Percentiles rank a stretch among this genome's conserved stretches.
These are phyloP conservation scores for Candida orba DNA, from an alignment of 805 yeast genomes.

Conservation along the genomic window DNA sequence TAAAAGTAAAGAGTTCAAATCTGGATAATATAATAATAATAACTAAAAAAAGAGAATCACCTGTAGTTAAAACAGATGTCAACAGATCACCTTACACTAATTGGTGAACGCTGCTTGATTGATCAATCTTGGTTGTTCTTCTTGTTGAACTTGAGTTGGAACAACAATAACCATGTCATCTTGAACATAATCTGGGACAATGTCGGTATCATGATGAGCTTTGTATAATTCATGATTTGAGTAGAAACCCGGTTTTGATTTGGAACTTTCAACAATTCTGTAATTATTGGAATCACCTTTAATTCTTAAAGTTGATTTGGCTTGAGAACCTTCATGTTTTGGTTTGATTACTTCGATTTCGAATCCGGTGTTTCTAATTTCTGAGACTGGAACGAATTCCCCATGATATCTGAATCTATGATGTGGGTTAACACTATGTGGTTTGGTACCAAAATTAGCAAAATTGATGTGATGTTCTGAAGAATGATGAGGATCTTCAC, in stretches of 20 bases:
- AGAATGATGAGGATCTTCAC: background rate
- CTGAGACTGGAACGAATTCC: no score
- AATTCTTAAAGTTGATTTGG: background rate
- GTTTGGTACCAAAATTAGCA: no score
- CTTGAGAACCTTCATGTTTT: background rate
- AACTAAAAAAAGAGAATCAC: background rate
- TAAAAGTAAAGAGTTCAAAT: background rate
- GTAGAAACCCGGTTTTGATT: constrained; percentile 7
- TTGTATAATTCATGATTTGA: constrained; percentile 4
- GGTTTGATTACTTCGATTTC: background rate
- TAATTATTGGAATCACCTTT: background rate
- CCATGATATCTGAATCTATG: background rate
- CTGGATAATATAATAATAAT: background rate
- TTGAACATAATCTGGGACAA: constrained; percentile 2
- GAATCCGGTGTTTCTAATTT: background rate
- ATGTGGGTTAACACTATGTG: background rate
- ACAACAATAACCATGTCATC: constrained; percentile 5
- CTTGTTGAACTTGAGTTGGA: background rate
- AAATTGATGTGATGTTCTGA: background rate
- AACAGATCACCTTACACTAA: background rate
- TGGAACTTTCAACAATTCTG: constrained; percentile 6
- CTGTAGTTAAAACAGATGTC: background rate
- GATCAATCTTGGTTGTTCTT: background rate
- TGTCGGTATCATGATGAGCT: constrained; percentile 3
- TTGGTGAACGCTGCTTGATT: constrained; percentile 4